Evolutionary conservation across 2,329 filamentous ascomycete species (phyloP), one percentile per base, ranked within the genome.

Genomic region (Botryosphaeria agaves): DNA sequence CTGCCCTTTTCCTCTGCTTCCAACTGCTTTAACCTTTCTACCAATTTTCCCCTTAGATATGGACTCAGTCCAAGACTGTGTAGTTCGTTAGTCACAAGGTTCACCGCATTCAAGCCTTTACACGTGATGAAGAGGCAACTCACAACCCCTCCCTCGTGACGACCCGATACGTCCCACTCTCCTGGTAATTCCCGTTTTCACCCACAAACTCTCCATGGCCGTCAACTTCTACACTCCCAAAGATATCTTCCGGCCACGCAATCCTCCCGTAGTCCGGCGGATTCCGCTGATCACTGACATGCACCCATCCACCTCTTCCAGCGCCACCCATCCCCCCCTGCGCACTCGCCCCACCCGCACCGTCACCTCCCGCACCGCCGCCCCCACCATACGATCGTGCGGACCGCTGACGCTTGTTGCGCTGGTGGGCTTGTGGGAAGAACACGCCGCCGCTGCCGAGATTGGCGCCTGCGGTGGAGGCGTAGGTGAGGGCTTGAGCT

Each of bases 201-300:
- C 62, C 65, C 12, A 66, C 61, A 46, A 75, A 72, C n/a, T 55
- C 49, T 2, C 71, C 71, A 12, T 59, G 38, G 0, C 56, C 58
- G 48, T 74, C 69, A 4, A 76, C 64, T 47, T 76, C 70, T 15
- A 76, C 44, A 39, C 69, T 74, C 9, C 71, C 71, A 43, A 76
- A 69, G 29, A 76, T 76, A 49, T 76, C 71, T 44, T 76, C 71
- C 0, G 71, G 70, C 63, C 64, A 72, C 30, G 71, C 66, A 36
- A 74, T 72, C n/a, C 71, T 47, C 1, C 71, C 71, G 48, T 61
- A 76, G 35, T 76, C 71, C 3, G 71, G 70, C 20, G 70, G 68
- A 36, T 66, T 62, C 35, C 71, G 53, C 42, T 49, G 48, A 41
- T 76, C 71, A 21, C 63, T 71, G n/a, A 76, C 57, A 43, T 76